Evolutionary conservation across 2,329 filamentous ascomycete species (phyloP), one percentile per base, ranked within the genome.

Genomic region (Arthrobotrys megalospora): DNA sequence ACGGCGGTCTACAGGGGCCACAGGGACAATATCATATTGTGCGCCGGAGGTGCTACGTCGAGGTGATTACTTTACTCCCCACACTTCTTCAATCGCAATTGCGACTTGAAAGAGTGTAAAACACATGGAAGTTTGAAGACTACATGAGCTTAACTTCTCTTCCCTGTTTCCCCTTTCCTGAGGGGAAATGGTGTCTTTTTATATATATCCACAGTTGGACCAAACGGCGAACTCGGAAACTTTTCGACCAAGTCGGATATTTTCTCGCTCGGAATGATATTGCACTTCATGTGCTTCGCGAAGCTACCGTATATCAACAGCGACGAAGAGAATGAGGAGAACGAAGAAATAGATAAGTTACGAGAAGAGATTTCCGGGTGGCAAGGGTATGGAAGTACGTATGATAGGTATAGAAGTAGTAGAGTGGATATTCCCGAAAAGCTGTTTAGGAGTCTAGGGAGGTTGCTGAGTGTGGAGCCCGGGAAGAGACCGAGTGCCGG

Each of bases 191-290:
- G 55, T n/a, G 34, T 21, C 5, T 41, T 38, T 55, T 55, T 38
- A 36, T 45, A 58, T 41, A 16, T 12, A 47, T 10, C 88, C 41
- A 84, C 83, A 50, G 80, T 80, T 19, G 60, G 90, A 71, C 85
- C 88, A 0, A 87, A 87, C 32, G 95, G 95, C 0, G 88, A 88
- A 0, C 95, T 93, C 81, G 94, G 92, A 6, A 97, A 98, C 83
- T 99, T 99, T 82, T 97, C 94, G 0, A 94, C 93, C 28, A 99
- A 98, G 83, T 97, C 94, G 0, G 96, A 99, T 82, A 92, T 99
- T n/a, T 99, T 99, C 84, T 97, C 94, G 0, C 86, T 99, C 0
- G 96, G 96, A 60, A 97, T 99, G 95, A 98, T 98, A 70, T 88
- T 99, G 2, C 97, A 98, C 84, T 99, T 99, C 83, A 92, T 99